Evolutionary conservation across 2,329 filamentous ascomycete species (phyloP), one percentile per base, ranked within the genome.

Genomic region (Microsporum audouinii): DNA sequence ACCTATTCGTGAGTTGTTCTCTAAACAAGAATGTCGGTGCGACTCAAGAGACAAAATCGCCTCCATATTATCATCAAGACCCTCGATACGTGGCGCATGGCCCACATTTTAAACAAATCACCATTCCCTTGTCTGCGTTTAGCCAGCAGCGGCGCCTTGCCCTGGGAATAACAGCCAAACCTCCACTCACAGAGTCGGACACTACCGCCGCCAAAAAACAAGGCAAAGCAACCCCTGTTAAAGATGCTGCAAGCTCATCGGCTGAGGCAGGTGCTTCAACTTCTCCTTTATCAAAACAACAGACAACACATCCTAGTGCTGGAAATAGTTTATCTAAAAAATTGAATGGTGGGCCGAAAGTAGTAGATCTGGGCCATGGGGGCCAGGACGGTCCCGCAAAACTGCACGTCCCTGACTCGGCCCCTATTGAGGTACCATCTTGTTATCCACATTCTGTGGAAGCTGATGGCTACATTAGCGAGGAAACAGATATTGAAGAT

Each of bases 1-100:
- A 95, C 72, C 79, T 96, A 1, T 88, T 96, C 66, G 83, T 88
- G 45, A 67, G 75, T 58, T 71, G 71, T 62, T 36, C 45, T n/a
- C 8, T 39, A 7, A 53, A 36, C 43, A 57, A 59, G n/a, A 33
- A 59, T n/a, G 53, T 43, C 12, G 7, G 39, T 31, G 1, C 5
- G 38, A 4, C 8, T 56, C 3, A 6, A n/a, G 10, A 14, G 33
- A 57, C 34, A 61, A 23, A 60, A 17, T 14, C 4, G 33, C 14
- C 31, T 31, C 14, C 51, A 1, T 64, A 71, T n/a, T 76, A 75
- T 56, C 57, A 62, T 2, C 77, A 79, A 63, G 73, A 77, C 59
- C 70, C 71, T 1, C 8, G 38, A 0, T 62, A 74, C 61, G 71
- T 68, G 4, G 80, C 77, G 0, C 59, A 38, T 2, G 82, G 82